Evolutionary conservation across 371 early-diverging fungal species (phyloP), one percentile per base, ranked within the genome.

Genomic region (Neoconidiobolus thromboides): DNA sequence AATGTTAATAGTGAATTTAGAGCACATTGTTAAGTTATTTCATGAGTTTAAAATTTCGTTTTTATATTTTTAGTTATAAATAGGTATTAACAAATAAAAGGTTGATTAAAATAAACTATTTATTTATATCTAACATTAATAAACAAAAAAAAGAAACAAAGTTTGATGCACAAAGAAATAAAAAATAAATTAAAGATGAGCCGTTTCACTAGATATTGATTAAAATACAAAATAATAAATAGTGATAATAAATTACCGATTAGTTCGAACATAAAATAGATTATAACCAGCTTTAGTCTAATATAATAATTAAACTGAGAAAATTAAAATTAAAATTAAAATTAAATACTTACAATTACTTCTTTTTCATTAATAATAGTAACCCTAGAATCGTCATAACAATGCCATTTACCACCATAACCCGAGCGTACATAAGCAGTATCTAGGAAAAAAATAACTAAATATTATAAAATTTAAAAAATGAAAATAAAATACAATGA

Each of bases 301-400:
- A 52, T 14, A 42, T 7, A 26, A 15, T 54, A 38, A 15, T 7
- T 26, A 26, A 26, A 26, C 26, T 26, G 26, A 41, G n/a, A 14
- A 41, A 43, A 3, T 53, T 39, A 4, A 12, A 38, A 52, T 38
- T 48, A 10, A 0, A 9, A 61, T 69, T 68, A 76, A 80, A 80
- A 10, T 38, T 26, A 26, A 26, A 26, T 26, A 26, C 74, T 69
- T 1, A 85, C 85, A 67, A 74, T 69, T 1, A 85, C 85, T 59
- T 81, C 76, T 36, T 67, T 62, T 66, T 83, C 79, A 48, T 77
- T 76, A 43, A 80, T 79, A 0, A 72, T 73, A 0, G 83, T 79
- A 10, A 92, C 83, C 10, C 89, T 70, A 36, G 91, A 82, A 69
- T 96, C 97, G 68, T 96, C 92, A 75, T 93, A 93, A 59, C 84